Conservation (phyloP, 169 alveolate genomes). For the Plasmodium adleri region DNA sequence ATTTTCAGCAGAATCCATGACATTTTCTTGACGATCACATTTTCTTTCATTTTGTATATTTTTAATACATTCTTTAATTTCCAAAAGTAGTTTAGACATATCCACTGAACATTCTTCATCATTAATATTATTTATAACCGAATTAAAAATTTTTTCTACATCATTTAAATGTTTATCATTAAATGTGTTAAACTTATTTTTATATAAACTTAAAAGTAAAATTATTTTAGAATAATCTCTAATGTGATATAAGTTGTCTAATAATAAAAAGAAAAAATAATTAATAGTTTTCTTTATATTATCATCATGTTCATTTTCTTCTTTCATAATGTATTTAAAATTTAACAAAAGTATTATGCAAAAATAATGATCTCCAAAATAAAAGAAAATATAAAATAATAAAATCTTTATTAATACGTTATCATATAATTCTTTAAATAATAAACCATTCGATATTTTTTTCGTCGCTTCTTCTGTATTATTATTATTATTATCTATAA, state of each 20-base stretch:
- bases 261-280: conserved; percentile 56
- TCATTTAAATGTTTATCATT: conserved; percentile 28
- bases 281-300: conserved; percentile 14
- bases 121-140: conserved; percentile 29
- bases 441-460: conserved; percentile 5
- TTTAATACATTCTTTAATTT: conserved; percentile 62
- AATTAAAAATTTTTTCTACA: conserved; percentile 50
- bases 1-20: conserved; percentile 1
- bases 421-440: conserved; percentile 63
- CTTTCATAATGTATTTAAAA: conserved; percentile 31
- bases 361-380: conserved; percentile 69
- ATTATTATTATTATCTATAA: no score
- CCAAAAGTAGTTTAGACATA: conserved; percentile 36
- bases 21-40: conserved; percentile 17
- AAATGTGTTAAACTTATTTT: conserved; percentile 31
- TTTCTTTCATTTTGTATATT: conserved; percentile 48
- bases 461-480: conserved; percentile 5
- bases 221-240: conserved; percentile 63
- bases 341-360: conserved; percentile 57
- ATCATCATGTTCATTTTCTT: conserved; percentile 17
- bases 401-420: conserved; percentile 38
- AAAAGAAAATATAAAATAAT: conserved; percentile 68
- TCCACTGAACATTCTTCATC: conserved; percentile 19
- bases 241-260: conserved; percentile 49
- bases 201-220: conserved; percentile 48